Percentiles rank a stretch among this genome's conserved stretches.
phyloP scores from a whole-genome alignment of 495 filamentous ascomycete genomes.

The Penicillium argentinense region DNA sequence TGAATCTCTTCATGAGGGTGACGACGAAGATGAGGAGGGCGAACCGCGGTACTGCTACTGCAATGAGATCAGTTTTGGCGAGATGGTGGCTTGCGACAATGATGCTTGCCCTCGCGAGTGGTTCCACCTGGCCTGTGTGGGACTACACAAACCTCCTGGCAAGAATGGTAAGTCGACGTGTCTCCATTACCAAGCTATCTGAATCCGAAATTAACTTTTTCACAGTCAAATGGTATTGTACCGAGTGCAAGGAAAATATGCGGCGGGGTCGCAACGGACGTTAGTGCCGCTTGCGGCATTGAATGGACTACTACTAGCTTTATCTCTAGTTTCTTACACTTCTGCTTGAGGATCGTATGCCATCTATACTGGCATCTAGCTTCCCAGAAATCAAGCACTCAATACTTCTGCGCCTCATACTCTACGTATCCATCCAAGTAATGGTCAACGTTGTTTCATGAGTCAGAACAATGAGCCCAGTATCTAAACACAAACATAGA shows the following conservation, averaged over 20 bases:
- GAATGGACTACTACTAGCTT: background rate
- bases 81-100: conserved; percentile 98
- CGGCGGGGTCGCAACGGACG: conserved; percentile 49
- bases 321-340: no score
- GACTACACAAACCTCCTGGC: conserved; percentile 79
- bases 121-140: conserved; percentile 95
- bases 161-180: conserved; percentile 66
- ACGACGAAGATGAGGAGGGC: conserved; percentile 71
- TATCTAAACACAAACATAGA: no score
- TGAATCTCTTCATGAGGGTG: conserved; percentile 57
- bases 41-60: conserved; percentile 94
- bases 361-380: background rate
- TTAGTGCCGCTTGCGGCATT: conserved; percentile 8
- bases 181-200: background rate
- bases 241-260: conserved; percentile 77
- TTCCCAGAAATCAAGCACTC: background rate
- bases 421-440: no score
- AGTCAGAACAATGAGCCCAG: no score
- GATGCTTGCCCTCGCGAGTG: conserved; percentile 85
- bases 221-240: conserved; percentile 87
- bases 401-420: no score
- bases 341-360: no score
- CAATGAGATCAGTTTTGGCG: conserved; percentile 87
- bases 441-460: no score
- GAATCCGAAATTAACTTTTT: conserved; percentile 24